Base-by-base conservation (phyloP, 345 rosid genomes). In the Mangifera indica region DNA sequence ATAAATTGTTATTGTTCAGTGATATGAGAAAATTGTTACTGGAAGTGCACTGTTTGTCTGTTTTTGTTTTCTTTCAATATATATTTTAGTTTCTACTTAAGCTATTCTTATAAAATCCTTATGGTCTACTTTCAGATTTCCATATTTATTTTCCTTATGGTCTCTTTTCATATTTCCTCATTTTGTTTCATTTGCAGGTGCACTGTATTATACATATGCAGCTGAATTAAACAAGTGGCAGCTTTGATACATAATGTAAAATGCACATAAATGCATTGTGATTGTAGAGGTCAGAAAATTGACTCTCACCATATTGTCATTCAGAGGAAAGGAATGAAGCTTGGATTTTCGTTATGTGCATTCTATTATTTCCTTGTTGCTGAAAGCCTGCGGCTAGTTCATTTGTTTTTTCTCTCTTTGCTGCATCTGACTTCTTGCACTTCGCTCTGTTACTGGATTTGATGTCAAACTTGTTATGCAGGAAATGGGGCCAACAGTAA, bases 401-500 rank as follows among this genome's bases (percentile, higher is more conserved):
- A 7, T 49, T 26, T 49, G n/a, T n/a, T n/a, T n/a, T n/a, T 3
- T 66, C 42, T 22, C 58, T 48, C 52, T 48, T 13, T 45, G 49
- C 49, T 0, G 49, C 14, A 45, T 45, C 49, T 45, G 49, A 15
- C 21, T 26, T 11, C 13, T 12, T 12, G 29, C 25, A 4, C 34
- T 57, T n/a, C n/a, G n/a, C n/a, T n/a, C n/a, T n/a, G 20, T 54
- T 67, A 2, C 21, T 53, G 45, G 15, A 20, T 40, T 5, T 5
- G 12, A 20, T 2, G 22, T 69, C 24, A 44, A 59, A 22, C 29
- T 24, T 44, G 73, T 48, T 11, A 0, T 70, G 20, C 66, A 82
- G 81, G 83, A 79, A 74, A n/a, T 61, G 44, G 34, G 61, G 17
- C 78, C 66, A 1, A 76, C 73, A 11, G 48, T 58, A 32, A 75